Evolutionary conservation across 2,329 filamentous ascomycete genomes (phyloP).

Genomic region (Trichoderma gracile): DNA sequence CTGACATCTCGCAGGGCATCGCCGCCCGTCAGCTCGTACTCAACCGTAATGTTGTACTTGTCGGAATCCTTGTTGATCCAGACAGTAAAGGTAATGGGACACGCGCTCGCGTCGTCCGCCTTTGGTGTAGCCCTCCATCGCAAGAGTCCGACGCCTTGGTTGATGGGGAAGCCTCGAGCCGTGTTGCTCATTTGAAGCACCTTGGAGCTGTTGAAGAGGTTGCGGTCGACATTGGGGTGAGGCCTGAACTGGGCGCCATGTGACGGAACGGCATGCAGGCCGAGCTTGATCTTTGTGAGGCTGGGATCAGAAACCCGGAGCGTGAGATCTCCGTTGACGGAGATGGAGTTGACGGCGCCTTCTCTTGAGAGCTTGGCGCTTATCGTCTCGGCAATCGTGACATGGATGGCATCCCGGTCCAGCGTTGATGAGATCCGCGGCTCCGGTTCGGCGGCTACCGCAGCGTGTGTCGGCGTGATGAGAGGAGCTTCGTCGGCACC

Average conservation of each 20-base stretch:
- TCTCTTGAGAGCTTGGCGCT: constrained; percentile 86
- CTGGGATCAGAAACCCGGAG: constrained; percentile 85
- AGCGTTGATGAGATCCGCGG: constrained; percentile 64
- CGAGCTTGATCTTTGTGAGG: constrained; percentile 88
- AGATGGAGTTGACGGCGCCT: constrained; percentile 80
- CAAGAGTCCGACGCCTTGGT: constrained; percentile 89
- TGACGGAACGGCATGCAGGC: constrained; percentile 71
- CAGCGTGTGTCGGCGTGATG: constrained; percentile 55
- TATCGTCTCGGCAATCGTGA: constrained; percentile 87
- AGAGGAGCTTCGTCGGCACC: constrained; percentile 78
- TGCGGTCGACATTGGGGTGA: constrained; percentile 94
- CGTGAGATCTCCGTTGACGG: constrained; percentile 89
- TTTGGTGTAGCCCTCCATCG: constrained; percentile 88
- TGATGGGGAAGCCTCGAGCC: constrained; percentile 86
- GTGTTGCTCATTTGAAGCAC: constrained; percentile 87
- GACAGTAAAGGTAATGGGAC: constrained; percentile 94
- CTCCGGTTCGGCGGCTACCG: constrained; percentile 53
- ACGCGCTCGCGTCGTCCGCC: constrained; percentile 73
- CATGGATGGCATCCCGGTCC: constrained; percentile 82
- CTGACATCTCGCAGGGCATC: constrained; percentile 80
- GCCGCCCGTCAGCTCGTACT: constrained; percentile 87
- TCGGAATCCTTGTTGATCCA: constrained; percentile 91
- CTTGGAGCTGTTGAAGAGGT: constrained; percentile 78
- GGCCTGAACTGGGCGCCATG: constrained; percentile 90
- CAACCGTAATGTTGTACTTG: constrained; percentile 87